phyloP scores from a whole-genome alignment of 495 filamentous ascomycete genomes.

The Annulohypoxylon moriforme region DNA sequence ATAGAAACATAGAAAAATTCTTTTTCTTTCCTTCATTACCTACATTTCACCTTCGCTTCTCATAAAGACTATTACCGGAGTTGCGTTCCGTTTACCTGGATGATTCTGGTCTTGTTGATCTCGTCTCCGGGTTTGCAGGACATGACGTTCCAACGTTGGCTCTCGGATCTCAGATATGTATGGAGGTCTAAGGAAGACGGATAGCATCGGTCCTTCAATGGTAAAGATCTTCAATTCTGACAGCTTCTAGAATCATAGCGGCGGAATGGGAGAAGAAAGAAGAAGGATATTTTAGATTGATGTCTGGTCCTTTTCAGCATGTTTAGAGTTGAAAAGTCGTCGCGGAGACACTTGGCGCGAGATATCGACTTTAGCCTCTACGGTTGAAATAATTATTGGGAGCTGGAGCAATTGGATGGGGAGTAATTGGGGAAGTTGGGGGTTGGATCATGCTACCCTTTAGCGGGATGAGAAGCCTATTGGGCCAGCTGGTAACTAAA shows the following conservation, averaged over 20 bases:
- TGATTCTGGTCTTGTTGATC: conserved; percentile 15
- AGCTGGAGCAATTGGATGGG: too few species aligned
- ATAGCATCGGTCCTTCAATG: conserved; percentile 30
- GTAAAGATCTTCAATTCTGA: conserved; percentile 9
- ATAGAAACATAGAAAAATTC: conserved; percentile 14
- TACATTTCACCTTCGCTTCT: too few species aligned
- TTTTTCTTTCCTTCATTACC: background rate
- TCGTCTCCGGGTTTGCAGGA: conserved; percentile 12
- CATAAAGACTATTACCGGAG: conserved; percentile 18
- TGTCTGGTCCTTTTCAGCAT: conserved; percentile 23
- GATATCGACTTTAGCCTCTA: conserved; percentile 38
- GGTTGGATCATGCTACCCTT: conserved; percentile 25
- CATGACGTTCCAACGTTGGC: conserved; percentile 18
- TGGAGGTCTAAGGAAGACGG: conserved; percentile 19
- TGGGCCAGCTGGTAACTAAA: conserved; percentile 23
- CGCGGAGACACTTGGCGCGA: conserved; percentile 30
- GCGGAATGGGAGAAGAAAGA: conserved; percentile 16
- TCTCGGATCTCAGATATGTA: conserved; percentile 19
- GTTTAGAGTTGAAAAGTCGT: conserved; percentile 10
- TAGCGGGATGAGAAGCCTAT: conserved; percentile 18
- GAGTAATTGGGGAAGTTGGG: conserved; percentile 2
- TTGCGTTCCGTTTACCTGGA: conserved; percentile 25
- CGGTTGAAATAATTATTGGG: conserved; percentile 33
- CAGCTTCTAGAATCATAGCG: conserved; percentile 25
- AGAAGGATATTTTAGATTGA: conserved; percentile 25